phyloP scores from a whole-genome alignment of 805 yeast species.

The Pichia pseudocactophila region DNA sequence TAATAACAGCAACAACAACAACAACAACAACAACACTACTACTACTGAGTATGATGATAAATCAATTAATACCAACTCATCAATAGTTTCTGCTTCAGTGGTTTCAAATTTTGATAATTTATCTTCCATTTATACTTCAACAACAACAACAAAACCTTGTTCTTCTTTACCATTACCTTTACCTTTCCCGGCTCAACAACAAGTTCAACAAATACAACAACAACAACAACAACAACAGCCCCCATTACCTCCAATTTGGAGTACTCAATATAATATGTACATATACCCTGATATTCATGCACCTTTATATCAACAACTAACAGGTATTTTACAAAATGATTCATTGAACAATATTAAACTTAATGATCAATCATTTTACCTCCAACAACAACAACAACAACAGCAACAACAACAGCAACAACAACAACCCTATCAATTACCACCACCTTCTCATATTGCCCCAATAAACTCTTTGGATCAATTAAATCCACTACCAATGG shows the following conservation, averaged over 20 bases:
- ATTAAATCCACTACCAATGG: too few species aligned
- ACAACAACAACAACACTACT: neutral
- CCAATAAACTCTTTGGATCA: too few species aligned
- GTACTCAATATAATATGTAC: neutral
- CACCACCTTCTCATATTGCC: neutral
- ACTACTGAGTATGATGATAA: neutral
- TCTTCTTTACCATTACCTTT: slow-evolving; percentile 1
- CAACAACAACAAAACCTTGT: neutral
- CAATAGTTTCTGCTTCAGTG: too few species aligned
- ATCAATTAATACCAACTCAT: too few species aligned
- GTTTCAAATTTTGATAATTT: too few species aligned
- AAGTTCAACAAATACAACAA: slow-evolving; percentile 1
- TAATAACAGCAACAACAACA: neutral
- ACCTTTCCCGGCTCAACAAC: neutral
- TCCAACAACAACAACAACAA: neutral
- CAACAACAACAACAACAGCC: slow-evolving; percentile 3
- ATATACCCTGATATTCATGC: neutral
- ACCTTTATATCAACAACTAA: neutral
- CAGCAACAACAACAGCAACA: neutral
- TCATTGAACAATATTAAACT: too few species aligned
- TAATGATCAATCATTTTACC: too few species aligned
- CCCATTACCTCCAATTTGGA: neutral
- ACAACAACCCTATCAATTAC: neutral
- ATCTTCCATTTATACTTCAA: neutral
- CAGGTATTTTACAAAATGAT: too few species aligned